A percentile compares a stretch with the other conserved stretches of the same genome.
These are phyloP conservation scores for Heterobasidion occidentale DNA, from an alignment of 1,284 basidiomycete genomes.

Conservation along the genomic window DNA sequence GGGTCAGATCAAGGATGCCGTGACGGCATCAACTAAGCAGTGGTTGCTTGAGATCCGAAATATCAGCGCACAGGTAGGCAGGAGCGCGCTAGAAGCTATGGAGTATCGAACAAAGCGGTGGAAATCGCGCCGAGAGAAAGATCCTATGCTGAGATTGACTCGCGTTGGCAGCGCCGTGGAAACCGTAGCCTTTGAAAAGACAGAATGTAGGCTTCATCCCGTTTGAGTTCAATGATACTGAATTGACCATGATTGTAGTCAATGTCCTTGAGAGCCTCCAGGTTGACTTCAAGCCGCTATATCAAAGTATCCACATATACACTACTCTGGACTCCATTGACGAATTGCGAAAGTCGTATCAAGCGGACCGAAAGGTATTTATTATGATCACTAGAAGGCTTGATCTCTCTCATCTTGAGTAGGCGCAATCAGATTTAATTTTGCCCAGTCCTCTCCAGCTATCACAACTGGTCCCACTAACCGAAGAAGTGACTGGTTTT, in stretches of 20 bases:
- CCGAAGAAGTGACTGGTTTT: conserved; percentile 96
- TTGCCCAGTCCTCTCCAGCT: conserved; percentile 62
- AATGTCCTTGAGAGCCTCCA: conserved; percentile 90
- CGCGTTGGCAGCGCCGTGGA: conserved; percentile 94
- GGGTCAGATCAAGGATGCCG: conserved; percentile 84
- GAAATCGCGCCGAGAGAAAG: conserved; percentile 75
- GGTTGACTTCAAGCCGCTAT: conserved; percentile 93
- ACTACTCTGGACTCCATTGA: conserved; percentile 84
- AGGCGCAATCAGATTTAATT: conserved; percentile 97
- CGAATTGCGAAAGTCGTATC: conserved; percentile 88
- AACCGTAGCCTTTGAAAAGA: conserved; percentile 88
- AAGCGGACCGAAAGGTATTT: conserved; percentile 86
- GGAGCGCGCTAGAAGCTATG: conserved; percentile 88
- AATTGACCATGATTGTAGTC: conserved; percentile 36
- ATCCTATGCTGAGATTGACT: conserved; percentile 65
- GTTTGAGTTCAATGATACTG: not conserved
- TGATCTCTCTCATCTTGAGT: conserved; percentile 8
- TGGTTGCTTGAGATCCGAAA: conserved; percentile 97
- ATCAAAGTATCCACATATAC: conserved; percentile 97
- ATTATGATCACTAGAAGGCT: not conserved
- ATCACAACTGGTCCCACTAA: conserved; percentile 48
- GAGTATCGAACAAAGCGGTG: conserved; percentile 79
- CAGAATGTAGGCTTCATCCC: conserved; percentile 69
- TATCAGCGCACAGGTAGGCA: conserved; percentile 80
- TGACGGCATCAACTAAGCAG: conserved; percentile 92